Conservation (phyloP, 2,329 filamentous ascomycete genomes). For the Calycina herbarum region DNA sequence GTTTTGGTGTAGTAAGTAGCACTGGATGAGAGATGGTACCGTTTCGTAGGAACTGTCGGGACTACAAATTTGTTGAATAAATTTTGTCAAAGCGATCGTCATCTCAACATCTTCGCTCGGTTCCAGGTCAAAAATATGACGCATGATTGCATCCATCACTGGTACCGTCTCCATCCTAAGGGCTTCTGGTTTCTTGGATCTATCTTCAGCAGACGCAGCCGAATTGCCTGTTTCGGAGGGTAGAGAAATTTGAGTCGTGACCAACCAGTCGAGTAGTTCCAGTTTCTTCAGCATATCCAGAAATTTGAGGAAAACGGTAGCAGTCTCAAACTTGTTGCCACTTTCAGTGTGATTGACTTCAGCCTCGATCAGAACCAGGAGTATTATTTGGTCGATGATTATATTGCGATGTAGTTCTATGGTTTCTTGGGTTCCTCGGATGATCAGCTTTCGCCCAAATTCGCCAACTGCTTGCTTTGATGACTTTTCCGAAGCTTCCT, state of each 20-base stretch:
- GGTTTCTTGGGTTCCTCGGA: conserved; percentile 77
- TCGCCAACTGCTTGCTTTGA: conserved; percentile 58
- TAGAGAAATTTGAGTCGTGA: conserved; percentile 56
- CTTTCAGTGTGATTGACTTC: conserved; percentile 75
- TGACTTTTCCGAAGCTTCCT: conserved; percentile 36
- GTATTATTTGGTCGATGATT: conserved; percentile 77
- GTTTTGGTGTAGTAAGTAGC: conserved; percentile 58
- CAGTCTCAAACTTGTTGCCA: conserved; percentile 65
- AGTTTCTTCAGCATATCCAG: conserved; percentile 70
- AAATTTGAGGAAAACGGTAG: conserved; percentile 70
- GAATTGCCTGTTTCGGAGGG: conserved; percentile 46
- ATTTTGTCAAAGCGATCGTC: conserved; percentile 62
- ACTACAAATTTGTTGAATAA: conserved; percentile 65
- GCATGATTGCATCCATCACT: conserved; percentile 58
- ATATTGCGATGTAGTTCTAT: conserved; percentile 71
- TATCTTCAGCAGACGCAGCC: conserved; percentile 36
- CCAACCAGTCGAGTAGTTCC: conserved; percentile 72
- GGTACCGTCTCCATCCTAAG: conserved; percentile 53
- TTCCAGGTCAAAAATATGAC: conserved; percentile 64
- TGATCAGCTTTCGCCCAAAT: conserved; percentile 73
- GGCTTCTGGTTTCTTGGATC: conserved; percentile 43
- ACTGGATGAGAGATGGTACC: conserved; percentile 60
- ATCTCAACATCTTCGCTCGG: conserved; percentile 50
- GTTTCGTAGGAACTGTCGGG: conserved; percentile 66
- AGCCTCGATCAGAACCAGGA: conserved; percentile 83